A percentile compares a stretch with the other conserved stretches of the same genome.
These are phyloP conservation scores for Leccinum rimulosum DNA, from an alignment of 768 basidiomycete species.

Conservation along the genomic window DNA sequence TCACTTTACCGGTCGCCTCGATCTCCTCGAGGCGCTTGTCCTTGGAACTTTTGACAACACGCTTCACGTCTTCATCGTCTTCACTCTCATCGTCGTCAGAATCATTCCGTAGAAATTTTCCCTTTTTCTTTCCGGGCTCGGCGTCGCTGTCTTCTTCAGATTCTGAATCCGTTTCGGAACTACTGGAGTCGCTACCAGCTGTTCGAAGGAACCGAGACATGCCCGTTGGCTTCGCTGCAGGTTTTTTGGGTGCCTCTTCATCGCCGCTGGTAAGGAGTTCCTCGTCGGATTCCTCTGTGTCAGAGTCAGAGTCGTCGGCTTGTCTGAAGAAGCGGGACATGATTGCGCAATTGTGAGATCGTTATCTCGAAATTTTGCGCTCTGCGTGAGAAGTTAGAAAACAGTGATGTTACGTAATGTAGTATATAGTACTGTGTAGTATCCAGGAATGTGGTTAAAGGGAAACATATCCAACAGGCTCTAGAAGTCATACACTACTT, in stretches of 20 bases:
- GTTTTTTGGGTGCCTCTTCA: conserved; percentile 51
- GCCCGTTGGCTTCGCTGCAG: conserved; percentile 27
- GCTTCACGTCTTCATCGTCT: conserved; percentile 72
- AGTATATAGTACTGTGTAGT: neutral
- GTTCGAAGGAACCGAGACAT: conserved; percentile 81
- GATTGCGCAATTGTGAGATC: conserved; percentile 19
- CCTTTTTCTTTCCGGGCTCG: conserved; percentile 39
- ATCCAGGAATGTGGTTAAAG: neutral
- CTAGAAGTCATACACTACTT: conserved; percentile 17
- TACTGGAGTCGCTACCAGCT: conserved; percentile 54
- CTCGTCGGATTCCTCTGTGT: conserved; percentile 72
- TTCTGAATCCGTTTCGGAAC: conserved; percentile 53
- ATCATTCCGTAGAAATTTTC: conserved; percentile 42
- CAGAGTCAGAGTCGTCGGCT: conserved; percentile 79
- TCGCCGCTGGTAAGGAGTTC: conserved; percentile 71
- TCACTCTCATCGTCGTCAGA: conserved; percentile 51
- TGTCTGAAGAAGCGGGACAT: conserved; percentile 93
- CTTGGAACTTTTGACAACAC: conserved; percentile 77
- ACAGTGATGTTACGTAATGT: conserved; percentile 16
- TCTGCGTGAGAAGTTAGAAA: conserved; percentile 25
- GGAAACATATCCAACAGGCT: conserved; percentile 15
- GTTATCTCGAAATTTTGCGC: conserved; percentile 27
- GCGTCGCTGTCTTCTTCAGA: conserved; percentile 57
- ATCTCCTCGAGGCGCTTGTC: conserved; percentile 94
- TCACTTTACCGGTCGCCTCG: conserved; percentile 85